phyloP scores from a whole-genome alignment of 2,329 filamentous ascomycete genomes.

The Arthrobotrys megalospora region DNA sequence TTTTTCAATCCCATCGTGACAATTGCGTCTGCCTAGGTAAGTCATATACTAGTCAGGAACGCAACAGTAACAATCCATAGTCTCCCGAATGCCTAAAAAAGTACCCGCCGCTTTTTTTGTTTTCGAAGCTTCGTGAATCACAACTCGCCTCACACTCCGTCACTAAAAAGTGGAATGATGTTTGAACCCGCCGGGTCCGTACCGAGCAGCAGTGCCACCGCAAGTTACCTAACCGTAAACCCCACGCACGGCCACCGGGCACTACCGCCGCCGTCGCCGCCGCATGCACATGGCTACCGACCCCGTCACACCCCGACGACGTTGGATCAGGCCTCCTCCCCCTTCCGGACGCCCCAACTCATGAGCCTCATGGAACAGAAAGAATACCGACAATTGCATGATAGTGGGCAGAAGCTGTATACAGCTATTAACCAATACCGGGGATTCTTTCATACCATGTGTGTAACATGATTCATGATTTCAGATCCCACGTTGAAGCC shows the following conservation, averaged over 20 bases:
- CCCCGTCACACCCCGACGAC: neutral
- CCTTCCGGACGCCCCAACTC: neutral
- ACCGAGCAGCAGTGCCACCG: neutral
- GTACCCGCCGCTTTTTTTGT: neutral
- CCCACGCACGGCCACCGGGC: constrained; percentile 35
- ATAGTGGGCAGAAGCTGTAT: constrained; percentile 22
- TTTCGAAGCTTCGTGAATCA: neutral
- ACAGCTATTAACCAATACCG: neutral
- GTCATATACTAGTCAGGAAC: too few species aligned
- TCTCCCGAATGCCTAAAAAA: neutral
- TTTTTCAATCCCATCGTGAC: neutral
- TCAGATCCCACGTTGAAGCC: neutral
- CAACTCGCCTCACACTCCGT: neutral
- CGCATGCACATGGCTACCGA: neutral
- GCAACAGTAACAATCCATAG: neutral
- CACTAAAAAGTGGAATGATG: constrained; percentile 12
- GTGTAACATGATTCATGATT: constrained; percentile 8
- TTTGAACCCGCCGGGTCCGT: neutral
- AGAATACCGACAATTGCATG: constrained; percentile 41
- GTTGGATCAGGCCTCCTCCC: constrained; percentile 14
- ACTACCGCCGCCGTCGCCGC: neutral
- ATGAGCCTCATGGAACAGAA: neutral
- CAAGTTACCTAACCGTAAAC: constrained; percentile 12
- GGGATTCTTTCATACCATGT: constrained; percentile 19
- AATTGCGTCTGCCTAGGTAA: neutral